Conservation (phyloP, 441 rosid species). For the Euphorbia schlechtendalii region DNA sequence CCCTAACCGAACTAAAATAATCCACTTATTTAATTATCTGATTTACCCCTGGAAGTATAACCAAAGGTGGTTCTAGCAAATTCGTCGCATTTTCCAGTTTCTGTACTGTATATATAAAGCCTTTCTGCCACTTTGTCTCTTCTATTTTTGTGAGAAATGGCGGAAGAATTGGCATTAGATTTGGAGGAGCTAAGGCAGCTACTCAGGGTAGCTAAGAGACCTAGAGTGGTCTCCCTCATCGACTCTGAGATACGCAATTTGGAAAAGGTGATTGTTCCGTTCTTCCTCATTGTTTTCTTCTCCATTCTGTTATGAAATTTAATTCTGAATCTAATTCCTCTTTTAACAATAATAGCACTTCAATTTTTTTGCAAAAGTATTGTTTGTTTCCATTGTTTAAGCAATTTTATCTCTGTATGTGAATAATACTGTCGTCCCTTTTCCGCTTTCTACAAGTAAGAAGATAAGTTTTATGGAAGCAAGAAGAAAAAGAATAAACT, state of each 20-base stretch:
- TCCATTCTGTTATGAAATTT: neutral
- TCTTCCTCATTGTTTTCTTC: neutral
- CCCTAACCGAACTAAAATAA: neutral
- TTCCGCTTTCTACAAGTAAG: no score
- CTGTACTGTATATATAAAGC: neutral
- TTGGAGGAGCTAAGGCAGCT: constrained; percentile 72
- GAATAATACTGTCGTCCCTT: no score
- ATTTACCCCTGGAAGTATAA: neutral
- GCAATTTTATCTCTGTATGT: no score
- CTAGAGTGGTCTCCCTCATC: constrained; percentile 54
- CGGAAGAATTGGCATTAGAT: constrained; percentile 54
- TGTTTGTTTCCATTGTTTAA: no score
- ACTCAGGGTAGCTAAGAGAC: constrained; percentile 66
- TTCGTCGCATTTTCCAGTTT: neutral
- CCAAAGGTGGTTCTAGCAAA: constrained; percentile 4
- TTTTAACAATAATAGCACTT: no score
- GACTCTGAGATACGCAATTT: constrained; percentile 51
- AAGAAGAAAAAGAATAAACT: no score
- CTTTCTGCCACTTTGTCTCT: neutral
- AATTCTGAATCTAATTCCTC: no score
- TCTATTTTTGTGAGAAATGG: constrained; percentile 32
- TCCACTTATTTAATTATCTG: neutral
- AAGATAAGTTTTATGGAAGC: no score
- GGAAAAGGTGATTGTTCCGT: constrained; percentile 48
- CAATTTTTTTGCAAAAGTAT: no score